Conservation (phyloP, 2,329 filamentous ascomycete species). For the Pseudonectria foliicola region DNA sequence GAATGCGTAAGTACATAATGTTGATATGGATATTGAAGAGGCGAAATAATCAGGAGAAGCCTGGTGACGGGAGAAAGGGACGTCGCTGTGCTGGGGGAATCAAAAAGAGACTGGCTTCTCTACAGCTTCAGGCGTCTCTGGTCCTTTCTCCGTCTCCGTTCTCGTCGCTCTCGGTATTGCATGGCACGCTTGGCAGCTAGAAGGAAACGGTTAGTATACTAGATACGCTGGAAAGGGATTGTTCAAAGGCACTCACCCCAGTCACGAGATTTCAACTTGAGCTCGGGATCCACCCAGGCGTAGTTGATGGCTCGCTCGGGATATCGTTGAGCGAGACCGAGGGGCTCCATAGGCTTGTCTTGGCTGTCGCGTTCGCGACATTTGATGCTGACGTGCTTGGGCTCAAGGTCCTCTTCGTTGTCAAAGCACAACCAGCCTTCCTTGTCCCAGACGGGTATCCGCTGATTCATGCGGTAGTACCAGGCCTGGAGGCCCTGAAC, state of each 20-base stretch:
- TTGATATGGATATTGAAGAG: conserved; percentile 16
- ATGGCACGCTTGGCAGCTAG: conserved; percentile 28
- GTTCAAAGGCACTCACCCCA: conserved; percentile 29
- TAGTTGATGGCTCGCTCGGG: conserved; percentile 41
- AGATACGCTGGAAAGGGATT: not conserved
- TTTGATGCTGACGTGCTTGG: conserved; percentile 31
- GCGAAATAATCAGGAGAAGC: conserved; percentile 11
- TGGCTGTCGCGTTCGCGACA: conserved; percentile 32
- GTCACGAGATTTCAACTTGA: conserved; percentile 30
- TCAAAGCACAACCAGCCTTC: conserved; percentile 35
- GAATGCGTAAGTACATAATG: conserved; percentile 16
- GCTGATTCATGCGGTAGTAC: conserved; percentile 38
- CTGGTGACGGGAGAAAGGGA: conserved; percentile 4
- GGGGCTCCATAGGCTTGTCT: conserved; percentile 29
- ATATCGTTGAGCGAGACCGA: conserved; percentile 36
- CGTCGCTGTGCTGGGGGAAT: not conserved
- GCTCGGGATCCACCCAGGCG: conserved; percentile 34
- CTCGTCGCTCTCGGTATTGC: conserved; percentile 31
- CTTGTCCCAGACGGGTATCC: conserved; percentile 33
- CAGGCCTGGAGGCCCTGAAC: conserved; percentile 36
- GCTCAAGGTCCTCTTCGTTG: conserved; percentile 31
- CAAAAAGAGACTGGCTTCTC: conserved; percentile 1
- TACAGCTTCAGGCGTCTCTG: conserved; percentile 30
- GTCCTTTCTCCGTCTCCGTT: conserved; percentile 32
- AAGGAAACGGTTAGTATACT: conserved; percentile 12